Base-by-base conservation (phyloP, 2,329 filamentous ascomycete genomes). In the Metarhizium humberi region DNA sequence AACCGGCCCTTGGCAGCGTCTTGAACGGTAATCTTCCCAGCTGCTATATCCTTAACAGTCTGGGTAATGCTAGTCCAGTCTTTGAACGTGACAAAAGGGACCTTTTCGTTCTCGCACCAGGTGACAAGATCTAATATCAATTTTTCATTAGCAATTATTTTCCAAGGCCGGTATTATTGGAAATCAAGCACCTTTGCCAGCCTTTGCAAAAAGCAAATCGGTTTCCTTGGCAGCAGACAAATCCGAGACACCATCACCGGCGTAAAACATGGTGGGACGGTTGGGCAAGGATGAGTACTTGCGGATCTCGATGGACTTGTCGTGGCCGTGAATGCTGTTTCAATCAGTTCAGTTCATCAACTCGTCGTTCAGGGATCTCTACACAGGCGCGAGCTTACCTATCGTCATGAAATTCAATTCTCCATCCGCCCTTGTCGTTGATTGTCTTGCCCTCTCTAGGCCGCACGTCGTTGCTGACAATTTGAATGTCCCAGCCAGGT, bases 231-330 rank as follows among this genome's bases (percentile, higher is more conserved):
- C 92, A 8, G 92, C 94, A 30, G 89, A 95, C 53, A 97, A 77
- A 68, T 97, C 92, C 3, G 89, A 95, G 4, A 96, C 90, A 51
- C 92, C 92, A 64, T 97, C 92, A 56, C 94, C 94, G 36, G 94
- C 92, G 66, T 99, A 99, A 70, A 97, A 90, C 74, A 97, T 82
- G 43, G 84, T 85, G 2, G 94, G 94, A 46, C 91, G 80, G 65
- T 87, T 73, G 0, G 89, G 84, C 47, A 95, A 77, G 30, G 83
- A 78, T 2, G 87, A 86, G 73, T 97, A 97, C 52, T 90, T 90
- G 61, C 89, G 84, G 65, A 99, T 90, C 68, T 94, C 90, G 54
- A 92, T 77, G 30, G 87, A 92, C 81, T 99, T 99, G 78, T 99
- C 92, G 69, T 99, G 94, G n/a, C 94, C 94, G 65, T 95, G 95